These are phyloP conservation scores for Melampsora larici-populina DNA, from an alignment of 1,284 basidiomycete genomes.

Conservation along the genomic window DNA sequence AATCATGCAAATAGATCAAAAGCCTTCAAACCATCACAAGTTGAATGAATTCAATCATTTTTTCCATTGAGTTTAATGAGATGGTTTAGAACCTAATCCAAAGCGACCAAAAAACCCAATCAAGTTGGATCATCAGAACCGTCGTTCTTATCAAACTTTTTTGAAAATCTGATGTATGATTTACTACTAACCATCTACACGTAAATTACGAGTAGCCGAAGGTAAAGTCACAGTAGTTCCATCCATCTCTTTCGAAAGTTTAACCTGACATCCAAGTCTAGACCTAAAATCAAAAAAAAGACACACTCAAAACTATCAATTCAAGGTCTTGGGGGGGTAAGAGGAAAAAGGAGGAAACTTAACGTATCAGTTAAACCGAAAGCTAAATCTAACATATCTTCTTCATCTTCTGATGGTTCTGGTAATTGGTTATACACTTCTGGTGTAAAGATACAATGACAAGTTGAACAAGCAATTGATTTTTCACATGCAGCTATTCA, in stretches of 20 bases:
- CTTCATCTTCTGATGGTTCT: conserved; percentile 95
- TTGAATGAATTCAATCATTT: too few relatives aligned
- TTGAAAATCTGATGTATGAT: background rate
- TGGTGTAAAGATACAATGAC: conserved; percentile 83
- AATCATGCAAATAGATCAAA: too few relatives aligned
- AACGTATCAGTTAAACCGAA: conserved; percentile 95
- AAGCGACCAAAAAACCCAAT: too few relatives aligned
- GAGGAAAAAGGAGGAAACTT: conserved; percentile 49
- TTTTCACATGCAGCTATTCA: conserved; percentile 91
- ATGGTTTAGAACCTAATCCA: too few relatives aligned
- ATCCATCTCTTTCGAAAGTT: conserved; percentile 74
- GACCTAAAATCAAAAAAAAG: conserved; percentile 55
- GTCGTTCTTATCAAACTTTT: too few relatives aligned
- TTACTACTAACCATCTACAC: conserved; percentile 75
- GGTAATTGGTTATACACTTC: conserved; percentile 79
- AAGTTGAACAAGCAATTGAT: conserved; percentile 94
- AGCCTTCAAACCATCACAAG: too few relatives aligned
- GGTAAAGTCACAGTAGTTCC: conserved; percentile 83
- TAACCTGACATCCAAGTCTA: conserved; percentile 71
- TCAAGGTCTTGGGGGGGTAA: background rate
- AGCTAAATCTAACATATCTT: conserved; percentile 97
- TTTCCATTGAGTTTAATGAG: too few relatives aligned
- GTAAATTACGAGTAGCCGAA: conserved; percentile 93
- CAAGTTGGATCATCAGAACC: too few relatives aligned
- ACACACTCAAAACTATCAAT: too few relatives aligned